Evolutionary conservation across 2,329 filamentous ascomycete genomes (phyloP).

Genomic region (Arthrobotrys musiformis): DNA sequence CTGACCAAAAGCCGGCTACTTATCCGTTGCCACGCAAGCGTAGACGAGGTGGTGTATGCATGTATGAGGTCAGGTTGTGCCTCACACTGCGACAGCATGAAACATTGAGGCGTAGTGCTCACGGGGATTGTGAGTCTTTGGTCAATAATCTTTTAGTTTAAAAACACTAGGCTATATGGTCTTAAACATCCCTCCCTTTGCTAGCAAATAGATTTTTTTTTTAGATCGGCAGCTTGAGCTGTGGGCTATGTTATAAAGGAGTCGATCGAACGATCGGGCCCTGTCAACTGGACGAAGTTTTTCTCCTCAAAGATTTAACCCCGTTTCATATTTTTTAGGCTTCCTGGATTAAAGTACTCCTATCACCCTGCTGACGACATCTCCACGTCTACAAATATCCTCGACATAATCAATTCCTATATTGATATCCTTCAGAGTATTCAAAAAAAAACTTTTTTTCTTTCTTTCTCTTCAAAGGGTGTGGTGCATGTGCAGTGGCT

Average conservation of each 20-base stretch:
- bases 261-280: background rate
- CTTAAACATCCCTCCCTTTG: background rate
- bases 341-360: background rate
- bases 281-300: too few relatives aligned
- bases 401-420: background rate
- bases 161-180: background rate
- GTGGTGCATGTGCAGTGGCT: background rate
- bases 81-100: slow-evolving; percentile 35
- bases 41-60: slow-evolving; percentile 8
- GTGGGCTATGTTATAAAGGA: slow-evolving; percentile 4
- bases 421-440: background rate
- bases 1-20: background rate
- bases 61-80: slow-evolving; percentile 8
- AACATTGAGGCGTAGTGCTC: slow-evolving; percentile 3
- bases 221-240: background rate
- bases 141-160: background rate
- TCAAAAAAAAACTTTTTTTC: background rate
- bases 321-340: background rate
- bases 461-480: background rate
- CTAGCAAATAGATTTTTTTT: background rate
- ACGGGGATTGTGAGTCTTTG: background rate
- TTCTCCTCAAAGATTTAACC: too few relatives aligned
- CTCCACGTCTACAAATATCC: background rate
- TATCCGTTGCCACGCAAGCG: slow-evolving; percentile 22
- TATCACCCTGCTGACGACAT: background rate